These are phyloP conservation scores for Wickerhamiella australiensis DNA, from an alignment of 805 yeast species.

Conservation along the genomic window DNA sequence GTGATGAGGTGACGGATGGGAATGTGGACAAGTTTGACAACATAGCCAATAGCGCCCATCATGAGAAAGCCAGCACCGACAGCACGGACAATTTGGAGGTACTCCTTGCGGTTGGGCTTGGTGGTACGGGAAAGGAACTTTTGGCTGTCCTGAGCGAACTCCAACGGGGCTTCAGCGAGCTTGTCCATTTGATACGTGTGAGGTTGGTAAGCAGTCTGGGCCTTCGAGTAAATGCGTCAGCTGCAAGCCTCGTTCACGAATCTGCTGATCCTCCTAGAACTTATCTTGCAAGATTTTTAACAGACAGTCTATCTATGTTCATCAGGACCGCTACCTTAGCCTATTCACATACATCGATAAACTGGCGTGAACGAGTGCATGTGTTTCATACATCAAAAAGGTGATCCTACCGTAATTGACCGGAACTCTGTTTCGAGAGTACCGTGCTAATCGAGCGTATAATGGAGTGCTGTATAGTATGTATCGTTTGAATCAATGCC, in stretches of 20 bases:
- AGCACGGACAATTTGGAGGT: slow-evolving; percentile 77
- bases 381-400: neutral
- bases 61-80: slow-evolving; percentile 94
- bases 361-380: neutral
- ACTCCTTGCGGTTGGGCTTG: slow-evolving; percentile 84
- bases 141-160: slow-evolving; percentile 81
- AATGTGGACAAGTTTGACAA: slow-evolving; percentile 84
- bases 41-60: slow-evolving; percentile 97
- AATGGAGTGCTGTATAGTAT: neutral
- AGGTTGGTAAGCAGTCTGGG: neutral
- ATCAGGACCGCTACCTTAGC: too few species aligned
- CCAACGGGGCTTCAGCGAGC: slow-evolving; percentile 74
- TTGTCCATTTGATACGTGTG: slow-evolving; percentile 38
- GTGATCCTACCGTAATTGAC: neutral
- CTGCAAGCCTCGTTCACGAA: neutral
- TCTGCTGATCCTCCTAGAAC: too few species aligned
- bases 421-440: neutral
- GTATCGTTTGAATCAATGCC: too few species aligned
- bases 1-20: slow-evolving; percentile 88
- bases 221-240: neutral
- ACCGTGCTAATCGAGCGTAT: neutral
- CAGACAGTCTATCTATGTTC: too few species aligned
- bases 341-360: too few species aligned
- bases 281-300: too few species aligned
- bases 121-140: slow-evolving; percentile 84